Percentiles rank a stretch among this genome's conserved stretches.
Conservation (phyloP, 345 rosid species). For the Draba incana region DNA sequence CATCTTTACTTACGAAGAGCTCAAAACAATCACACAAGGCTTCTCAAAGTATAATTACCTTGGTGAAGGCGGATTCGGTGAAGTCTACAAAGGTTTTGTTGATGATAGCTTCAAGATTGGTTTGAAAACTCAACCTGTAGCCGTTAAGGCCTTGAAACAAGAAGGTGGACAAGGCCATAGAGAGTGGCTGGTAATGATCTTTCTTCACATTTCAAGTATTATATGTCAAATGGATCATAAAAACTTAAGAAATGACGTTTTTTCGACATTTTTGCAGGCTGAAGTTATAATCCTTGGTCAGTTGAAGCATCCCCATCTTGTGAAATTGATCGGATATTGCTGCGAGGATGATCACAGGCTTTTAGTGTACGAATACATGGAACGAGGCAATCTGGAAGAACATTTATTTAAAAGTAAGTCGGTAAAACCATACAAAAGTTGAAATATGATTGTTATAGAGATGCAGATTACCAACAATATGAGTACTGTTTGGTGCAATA, state of each 20-base stretch:
- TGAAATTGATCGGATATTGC: slow-evolving; percentile 83
- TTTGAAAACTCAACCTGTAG: slow-evolving; percentile 72
- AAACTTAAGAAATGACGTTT: slow-evolving; percentile 6
- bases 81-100: slow-evolving; percentile 73
- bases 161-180: slow-evolving; percentile 80
- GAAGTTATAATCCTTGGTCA: slow-evolving; percentile 91
- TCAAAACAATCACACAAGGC: slow-evolving; percentile 53
- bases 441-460: background rate
- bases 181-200: slow-evolving; percentile 84
- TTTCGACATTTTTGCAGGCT: slow-evolving; percentile 49
- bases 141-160: slow-evolving; percentile 73
- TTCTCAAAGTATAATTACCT: slow-evolving; percentile 60
- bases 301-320: slow-evolving; percentile 69
- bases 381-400: slow-evolving; percentile 79
- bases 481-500: slow-evolving; percentile 27
- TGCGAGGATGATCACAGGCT: slow-evolving; percentile 75
- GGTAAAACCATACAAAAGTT: slow-evolving; percentile 1
- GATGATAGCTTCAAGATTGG: slow-evolving; percentile 63
- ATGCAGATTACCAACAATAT: slow-evolving; percentile 24
- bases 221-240: slow-evolving; percentile 6
- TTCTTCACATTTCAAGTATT: slow-evolving; percentile 2
- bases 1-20: slow-evolving; percentile 57
- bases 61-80: slow-evolving; percentile 89
- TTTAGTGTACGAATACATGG: slow-evolving; percentile 76
- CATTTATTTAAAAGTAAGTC: slow-evolving; percentile 72